Conservation (phyloP, 1,284 basidiomycete species). For the Leccinum solheimii region DNA sequence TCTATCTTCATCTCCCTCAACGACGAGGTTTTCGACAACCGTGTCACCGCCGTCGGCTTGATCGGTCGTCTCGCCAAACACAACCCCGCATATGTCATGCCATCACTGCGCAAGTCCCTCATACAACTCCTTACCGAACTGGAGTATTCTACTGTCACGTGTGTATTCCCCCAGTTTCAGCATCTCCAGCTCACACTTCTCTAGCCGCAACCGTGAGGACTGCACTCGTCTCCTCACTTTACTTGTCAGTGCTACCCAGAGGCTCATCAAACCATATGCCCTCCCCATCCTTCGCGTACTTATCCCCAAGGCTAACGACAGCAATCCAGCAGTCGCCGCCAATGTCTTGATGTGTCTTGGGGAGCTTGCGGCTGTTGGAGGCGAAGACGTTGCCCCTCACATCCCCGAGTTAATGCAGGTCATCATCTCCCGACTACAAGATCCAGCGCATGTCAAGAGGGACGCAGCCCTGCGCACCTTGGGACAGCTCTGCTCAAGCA, state of each 20-base stretch:
- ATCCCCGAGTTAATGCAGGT: conserved; percentile 89
- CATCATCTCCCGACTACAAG: conserved; percentile 85
- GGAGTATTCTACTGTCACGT: conserved; percentile 93
- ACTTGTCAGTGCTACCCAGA: conserved; percentile 87
- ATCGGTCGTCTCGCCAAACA: conserved; percentile 94
- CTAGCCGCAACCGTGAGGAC: conserved; percentile 85
- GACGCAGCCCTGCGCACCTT: conserved; percentile 94
- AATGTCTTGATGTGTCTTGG: conserved; percentile 94
- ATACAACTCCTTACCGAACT: conserved; percentile 97
- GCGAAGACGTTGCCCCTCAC: conserved; percentile 85
- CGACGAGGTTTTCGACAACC: conserved; percentile 94
- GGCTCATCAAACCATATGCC: conserved; percentile 95
- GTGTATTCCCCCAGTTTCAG: conserved; percentile 29
- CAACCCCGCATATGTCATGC: conserved; percentile 99
- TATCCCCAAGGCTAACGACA: conserved; percentile 84
- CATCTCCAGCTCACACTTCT: conserved; percentile 1
- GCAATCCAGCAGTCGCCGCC: conserved; percentile 86
- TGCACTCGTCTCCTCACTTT: conserved; percentile 87
- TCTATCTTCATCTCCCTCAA: conserved; percentile 97
- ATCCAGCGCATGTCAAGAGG: conserved; percentile 83
- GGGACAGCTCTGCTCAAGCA: conserved; percentile 94
- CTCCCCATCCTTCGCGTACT: conserved; percentile 95
- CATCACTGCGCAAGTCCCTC: conserved; percentile 91
- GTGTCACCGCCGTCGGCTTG: conserved; percentile 86
- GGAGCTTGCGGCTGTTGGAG: conserved; percentile 91